These are phyloP conservation scores for Leucocoprinus sp. DNA, from an alignment of 768 basidiomycete genomes.

Conservation along the genomic window DNA sequence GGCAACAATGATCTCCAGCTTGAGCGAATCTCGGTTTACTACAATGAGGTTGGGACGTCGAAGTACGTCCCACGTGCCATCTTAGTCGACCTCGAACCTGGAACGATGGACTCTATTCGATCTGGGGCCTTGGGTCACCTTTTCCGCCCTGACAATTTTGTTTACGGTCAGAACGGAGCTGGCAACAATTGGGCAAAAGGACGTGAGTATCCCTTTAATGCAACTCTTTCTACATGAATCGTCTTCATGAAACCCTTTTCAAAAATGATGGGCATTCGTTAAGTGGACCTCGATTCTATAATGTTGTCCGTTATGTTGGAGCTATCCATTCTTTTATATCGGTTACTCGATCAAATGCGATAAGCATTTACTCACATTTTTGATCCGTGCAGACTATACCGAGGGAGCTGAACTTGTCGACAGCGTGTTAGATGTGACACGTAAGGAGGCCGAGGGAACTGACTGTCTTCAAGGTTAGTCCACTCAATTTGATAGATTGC, in stretches of 20 bases:
- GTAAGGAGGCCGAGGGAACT: conserved; percentile 96
- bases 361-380: conserved; percentile 13
- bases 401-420: conserved; percentile 99
- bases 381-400: conserved; percentile 57
- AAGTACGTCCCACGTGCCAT: conserved; percentile 99
- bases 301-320: conserved; percentile 5
- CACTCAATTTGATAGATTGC: conserved; percentile 8
- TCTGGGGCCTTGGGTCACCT: conserved; percentile 84
- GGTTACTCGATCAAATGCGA: conserved; percentile 12
- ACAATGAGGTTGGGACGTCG: conserved; percentile 90
- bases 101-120: conserved; percentile 91
- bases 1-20: conserved; percentile 93
- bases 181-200: conserved; percentile 99
- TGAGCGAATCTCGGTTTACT: conserved; percentile 96
- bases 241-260: neutral
- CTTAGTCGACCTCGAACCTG: conserved; percentile 95
- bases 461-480: conserved; percentile 93
- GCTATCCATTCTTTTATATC: conserved; percentile 7
- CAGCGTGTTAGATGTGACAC: conserved; percentile 94
- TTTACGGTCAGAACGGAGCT: conserved; percentile 96
- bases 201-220: conserved; percentile 51
- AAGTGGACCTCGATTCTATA: conserved; percentile 18
- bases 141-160: conserved; percentile 98
- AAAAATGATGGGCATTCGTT: conserved; percentile 2
- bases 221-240: conserved; percentile 1